phyloP scores from a whole-genome alignment of 2,329 filamentous ascomycete species.

The Clarireedia homoeocarpa region DNA sequence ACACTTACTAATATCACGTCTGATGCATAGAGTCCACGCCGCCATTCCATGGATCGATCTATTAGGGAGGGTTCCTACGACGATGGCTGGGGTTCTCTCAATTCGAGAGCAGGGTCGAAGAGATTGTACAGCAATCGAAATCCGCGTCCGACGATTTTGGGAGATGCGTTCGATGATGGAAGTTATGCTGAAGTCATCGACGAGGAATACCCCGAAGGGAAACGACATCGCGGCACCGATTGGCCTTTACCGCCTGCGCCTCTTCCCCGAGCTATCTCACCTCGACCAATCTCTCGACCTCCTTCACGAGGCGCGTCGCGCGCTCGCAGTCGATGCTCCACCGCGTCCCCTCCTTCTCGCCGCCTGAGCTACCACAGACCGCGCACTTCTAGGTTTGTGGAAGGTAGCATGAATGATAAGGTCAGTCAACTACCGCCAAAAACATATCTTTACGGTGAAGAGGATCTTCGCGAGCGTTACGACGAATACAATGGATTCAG shows the following conservation, averaged over 20 bases:
- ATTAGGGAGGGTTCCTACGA: conserved; percentile 9
- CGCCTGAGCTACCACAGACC: conserved; percentile 30
- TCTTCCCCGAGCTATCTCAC: conserved; percentile 6
- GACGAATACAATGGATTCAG: conserved; percentile 4
- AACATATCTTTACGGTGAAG: conserved; percentile 23
- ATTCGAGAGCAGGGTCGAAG: conserved; percentile 23
- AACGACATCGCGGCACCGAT: conserved; percentile 36
- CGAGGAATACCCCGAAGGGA: conserved; percentile 29
- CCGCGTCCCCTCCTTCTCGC: conserved; percentile 11
- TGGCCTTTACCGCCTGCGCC: conserved; percentile 32
- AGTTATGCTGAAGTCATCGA: conserved; percentile 15
- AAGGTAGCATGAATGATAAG: conserved; percentile 83
- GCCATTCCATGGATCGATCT: conserved; percentile 10
- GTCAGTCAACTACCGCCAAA: conserved; percentile 54
- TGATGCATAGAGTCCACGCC: conserved; percentile 8
- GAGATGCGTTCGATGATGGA: conserved; percentile 28
- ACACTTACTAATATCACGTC: not conserved
- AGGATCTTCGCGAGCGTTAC: conserved; percentile 16
- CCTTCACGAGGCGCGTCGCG: conserved; percentile 7
- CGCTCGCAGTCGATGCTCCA: conserved; percentile 24
- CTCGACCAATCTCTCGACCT: not conserved
- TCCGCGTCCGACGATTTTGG: conserved; percentile 14
- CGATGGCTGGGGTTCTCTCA: conserved; percentile 1
- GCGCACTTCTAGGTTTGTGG: conserved; percentile 59
- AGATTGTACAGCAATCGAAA: conserved; percentile 27